phyloP scores from a whole-genome alignment of 108 stramenopile genomes.

The Stephanodiscus minutulus region DNA sequence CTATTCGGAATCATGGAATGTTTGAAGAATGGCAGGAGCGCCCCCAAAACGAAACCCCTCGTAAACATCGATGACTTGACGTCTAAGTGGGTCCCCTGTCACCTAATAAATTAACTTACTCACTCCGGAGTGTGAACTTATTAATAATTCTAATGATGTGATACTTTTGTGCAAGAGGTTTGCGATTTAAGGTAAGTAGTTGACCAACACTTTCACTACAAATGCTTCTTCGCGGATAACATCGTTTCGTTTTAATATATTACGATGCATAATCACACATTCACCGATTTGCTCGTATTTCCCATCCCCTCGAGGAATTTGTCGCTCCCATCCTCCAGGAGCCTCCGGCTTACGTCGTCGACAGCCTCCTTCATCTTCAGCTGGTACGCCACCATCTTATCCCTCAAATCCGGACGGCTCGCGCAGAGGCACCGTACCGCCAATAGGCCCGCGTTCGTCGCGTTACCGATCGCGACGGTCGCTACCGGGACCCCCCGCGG shows the following conservation, averaged over 20 bases:
- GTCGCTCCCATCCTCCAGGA: slow-evolving; percentile 73
- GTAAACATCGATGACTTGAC: no score
- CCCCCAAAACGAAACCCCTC: no score
- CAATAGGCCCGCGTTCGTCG: slow-evolving; percentile 95
- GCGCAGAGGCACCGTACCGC: slow-evolving; percentile 92
- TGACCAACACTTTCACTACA: no score
- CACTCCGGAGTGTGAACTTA: no score
- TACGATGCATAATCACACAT: slow-evolving; percentile 55
- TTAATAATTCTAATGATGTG: no score
- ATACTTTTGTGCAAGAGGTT: no score
- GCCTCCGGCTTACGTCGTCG: slow-evolving; percentile 60
- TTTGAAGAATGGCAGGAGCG: no score
- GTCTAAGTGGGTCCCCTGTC: no score
- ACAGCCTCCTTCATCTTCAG: slow-evolving; percentile 77
- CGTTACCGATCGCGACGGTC: slow-evolving; percentile 99
- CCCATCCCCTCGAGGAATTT: slow-evolving; percentile 85
- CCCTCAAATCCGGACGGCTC: slow-evolving; percentile 71
- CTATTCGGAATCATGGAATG: no score
- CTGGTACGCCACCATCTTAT: slow-evolving; percentile 85
- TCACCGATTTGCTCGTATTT: slow-evolving; percentile 79
- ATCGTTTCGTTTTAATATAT: neutral
- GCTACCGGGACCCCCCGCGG: slow-evolving; percentile 98
- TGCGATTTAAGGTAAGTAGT: no score
- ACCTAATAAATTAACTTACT: no score
- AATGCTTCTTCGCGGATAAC: no score